These are phyloP conservation scores for Bombardia bombarda DNA, from an alignment of 495 filamentous ascomycete genomes.

Conservation along the genomic window DNA sequence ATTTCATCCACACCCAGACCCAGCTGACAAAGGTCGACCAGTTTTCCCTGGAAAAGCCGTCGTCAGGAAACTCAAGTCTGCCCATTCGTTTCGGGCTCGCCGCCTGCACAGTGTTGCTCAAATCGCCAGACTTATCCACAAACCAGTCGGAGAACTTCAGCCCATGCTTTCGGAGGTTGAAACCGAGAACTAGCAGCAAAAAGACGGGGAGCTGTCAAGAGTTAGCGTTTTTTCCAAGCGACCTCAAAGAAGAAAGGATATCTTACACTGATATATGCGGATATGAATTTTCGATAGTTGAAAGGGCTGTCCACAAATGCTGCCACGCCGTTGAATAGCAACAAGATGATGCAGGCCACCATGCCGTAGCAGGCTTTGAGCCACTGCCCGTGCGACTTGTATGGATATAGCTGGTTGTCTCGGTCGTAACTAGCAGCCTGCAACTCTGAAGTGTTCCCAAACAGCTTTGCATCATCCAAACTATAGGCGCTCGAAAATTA, in stretches of 20 bases:
- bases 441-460: constrained; percentile 24
- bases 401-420: constrained; percentile 36
- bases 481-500: constrained; percentile 3
- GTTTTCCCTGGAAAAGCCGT: constrained; percentile 21
- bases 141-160: constrained; percentile 21
- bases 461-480: constrained; percentile 23
- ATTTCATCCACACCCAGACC: constrained; percentile 33
- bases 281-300: constrained; percentile 30
- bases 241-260: neutral
- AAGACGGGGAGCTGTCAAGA: constrained; percentile 22
- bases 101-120: constrained; percentile 27
- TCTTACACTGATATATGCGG: constrained; percentile 41
- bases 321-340: constrained; percentile 38
- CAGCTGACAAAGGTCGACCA: constrained; percentile 17
- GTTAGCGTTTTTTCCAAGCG: neutral
- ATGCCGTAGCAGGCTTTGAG: constrained; percentile 38
- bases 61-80: constrained; percentile 24
- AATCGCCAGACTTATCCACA: constrained; percentile 25
- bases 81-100: constrained; percentile 20
- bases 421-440: constrained; percentile 34
- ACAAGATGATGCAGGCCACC: constrained; percentile 31
- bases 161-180: constrained; percentile 28
- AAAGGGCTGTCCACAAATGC: constrained; percentile 32
- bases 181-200: constrained; percentile 23
- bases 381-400: constrained; percentile 41